These are phyloP conservation scores for Colletotrichum destructivum DNA, from an alignment of 2,329 filamentous ascomycete species.

Conservation along the genomic window DNA sequence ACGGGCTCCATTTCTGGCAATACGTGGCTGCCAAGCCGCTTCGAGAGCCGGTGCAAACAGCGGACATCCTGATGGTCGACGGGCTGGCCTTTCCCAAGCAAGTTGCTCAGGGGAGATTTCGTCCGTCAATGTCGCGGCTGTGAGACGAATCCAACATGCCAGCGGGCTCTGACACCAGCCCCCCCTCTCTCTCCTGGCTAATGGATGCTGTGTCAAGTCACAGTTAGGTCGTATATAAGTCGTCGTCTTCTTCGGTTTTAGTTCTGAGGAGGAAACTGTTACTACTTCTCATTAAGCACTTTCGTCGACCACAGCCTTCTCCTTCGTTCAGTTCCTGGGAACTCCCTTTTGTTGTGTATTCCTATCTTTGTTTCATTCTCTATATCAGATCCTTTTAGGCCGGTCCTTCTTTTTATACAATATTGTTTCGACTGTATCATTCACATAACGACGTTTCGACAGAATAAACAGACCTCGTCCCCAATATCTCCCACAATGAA, in stretches of 20 bases:
- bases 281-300: slow-evolving; percentile 17
- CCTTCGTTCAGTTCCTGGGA: slow-evolving; percentile 45
- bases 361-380: slow-evolving; percentile 26
- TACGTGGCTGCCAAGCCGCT: slow-evolving; percentile 24
- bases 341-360: slow-evolving; percentile 25
- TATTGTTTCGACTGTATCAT: neutral
- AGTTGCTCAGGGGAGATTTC: neutral
- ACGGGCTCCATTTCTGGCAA: slow-evolving; percentile 10
- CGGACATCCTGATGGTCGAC: slow-evolving; percentile 19
- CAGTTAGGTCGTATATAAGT: slow-evolving; percentile 33
- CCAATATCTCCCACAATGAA: slow-evolving; percentile 23
- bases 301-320: slow-evolving; percentile 29
- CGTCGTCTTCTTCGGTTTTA: neutral
- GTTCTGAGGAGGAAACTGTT: neutral
- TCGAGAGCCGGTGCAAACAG: slow-evolving; percentile 8
- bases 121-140: slow-evolving; percentile 2
- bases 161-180: neutral
- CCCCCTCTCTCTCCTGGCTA: too few species aligned
- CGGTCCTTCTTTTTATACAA: slow-evolving; percentile 43
- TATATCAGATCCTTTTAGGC: slow-evolving; percentile 37
- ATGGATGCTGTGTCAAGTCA: neutral
- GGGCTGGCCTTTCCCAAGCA: slow-evolving; percentile 21
- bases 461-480: neutral
- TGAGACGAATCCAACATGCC: slow-evolving; percentile 32
- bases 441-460: neutral